Conservation (phyloP, 257 asterid genomes). For the Solanum bukasovii region DNA sequence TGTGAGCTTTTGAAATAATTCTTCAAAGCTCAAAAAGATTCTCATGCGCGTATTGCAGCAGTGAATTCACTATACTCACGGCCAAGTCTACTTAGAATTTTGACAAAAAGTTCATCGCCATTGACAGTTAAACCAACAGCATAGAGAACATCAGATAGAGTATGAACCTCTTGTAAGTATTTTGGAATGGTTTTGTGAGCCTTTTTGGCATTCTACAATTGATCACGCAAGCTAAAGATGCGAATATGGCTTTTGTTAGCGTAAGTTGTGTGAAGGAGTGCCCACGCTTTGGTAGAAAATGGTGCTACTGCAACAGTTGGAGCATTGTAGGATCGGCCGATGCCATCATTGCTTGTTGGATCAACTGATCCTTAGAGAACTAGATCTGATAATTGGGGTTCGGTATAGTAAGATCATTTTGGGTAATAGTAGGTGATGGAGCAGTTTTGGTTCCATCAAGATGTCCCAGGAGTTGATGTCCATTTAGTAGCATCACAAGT, state of each 20-base stretch:
- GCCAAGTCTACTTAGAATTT: neutral
- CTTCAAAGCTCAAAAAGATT: neutral
- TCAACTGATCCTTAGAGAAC: no score
- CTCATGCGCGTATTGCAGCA: neutral
- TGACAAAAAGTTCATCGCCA: neutral
- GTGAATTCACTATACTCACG: neutral
- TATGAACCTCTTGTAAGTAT: neutral
- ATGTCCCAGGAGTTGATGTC: no score
- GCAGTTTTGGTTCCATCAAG: no score
- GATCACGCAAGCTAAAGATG: neutral
- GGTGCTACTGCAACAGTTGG: no score
- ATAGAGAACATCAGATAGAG: neutral
- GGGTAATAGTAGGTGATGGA: no score
- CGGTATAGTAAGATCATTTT: no score
- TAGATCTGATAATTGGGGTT: no score
- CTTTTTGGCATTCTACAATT: neutral
- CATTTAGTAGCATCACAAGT: no score
- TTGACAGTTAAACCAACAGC: neutral
- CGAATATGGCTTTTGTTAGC: neutral
- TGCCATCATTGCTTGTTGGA: no score
- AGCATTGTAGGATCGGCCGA: no score
- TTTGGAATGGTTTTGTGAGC: neutral
- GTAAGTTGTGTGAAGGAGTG: neutral
- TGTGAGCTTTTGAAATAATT: neutral
- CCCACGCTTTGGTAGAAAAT: no score